Conservation (phyloP, 331 rosid genomes). For the Rhamnella rubrinervis region DNA sequence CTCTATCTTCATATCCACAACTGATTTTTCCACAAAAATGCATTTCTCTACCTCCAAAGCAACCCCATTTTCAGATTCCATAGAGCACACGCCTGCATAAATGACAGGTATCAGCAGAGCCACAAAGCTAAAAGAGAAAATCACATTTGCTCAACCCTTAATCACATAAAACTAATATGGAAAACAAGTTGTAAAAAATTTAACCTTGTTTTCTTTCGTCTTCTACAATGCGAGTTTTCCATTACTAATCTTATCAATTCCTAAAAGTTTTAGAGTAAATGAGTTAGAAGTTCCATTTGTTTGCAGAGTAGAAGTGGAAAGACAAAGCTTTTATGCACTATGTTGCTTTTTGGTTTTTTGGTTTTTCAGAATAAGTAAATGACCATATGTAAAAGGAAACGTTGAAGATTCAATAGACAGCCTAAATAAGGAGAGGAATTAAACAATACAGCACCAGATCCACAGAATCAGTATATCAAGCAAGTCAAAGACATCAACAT, state of each 20-base stretch:
- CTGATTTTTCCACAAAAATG: conserved; percentile 44
- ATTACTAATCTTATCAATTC: no score
- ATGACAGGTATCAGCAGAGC: conserved; percentile 12
- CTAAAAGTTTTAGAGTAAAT: no score
- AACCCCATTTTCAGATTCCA: conserved; percentile 75
- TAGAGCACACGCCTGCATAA: conserved; percentile 27
- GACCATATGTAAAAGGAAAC: not conserved
- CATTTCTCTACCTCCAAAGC: conserved; percentile 65
- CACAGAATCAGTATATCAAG: not conserved
- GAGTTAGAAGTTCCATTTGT: no score
- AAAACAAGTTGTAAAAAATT: not conserved
- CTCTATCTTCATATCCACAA: conserved; percentile 28
- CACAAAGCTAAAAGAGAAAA: not conserved
- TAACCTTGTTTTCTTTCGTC: no score
- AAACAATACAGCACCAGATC: conserved; percentile 21
- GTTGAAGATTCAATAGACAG: conserved; percentile 1
- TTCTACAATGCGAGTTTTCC: no score
- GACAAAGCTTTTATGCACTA: not conserved
- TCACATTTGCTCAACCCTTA: not conserved
- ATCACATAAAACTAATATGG: not conserved
- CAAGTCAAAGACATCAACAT: not conserved
- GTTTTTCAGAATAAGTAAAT: not conserved
- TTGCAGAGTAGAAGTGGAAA: no score
- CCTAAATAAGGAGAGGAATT: not conserved
- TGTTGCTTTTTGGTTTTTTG: not conserved